Evolutionary conservation across 768 basidiomycete species (phyloP).

Genomic region (Lyophyllum shimeji): DNA sequence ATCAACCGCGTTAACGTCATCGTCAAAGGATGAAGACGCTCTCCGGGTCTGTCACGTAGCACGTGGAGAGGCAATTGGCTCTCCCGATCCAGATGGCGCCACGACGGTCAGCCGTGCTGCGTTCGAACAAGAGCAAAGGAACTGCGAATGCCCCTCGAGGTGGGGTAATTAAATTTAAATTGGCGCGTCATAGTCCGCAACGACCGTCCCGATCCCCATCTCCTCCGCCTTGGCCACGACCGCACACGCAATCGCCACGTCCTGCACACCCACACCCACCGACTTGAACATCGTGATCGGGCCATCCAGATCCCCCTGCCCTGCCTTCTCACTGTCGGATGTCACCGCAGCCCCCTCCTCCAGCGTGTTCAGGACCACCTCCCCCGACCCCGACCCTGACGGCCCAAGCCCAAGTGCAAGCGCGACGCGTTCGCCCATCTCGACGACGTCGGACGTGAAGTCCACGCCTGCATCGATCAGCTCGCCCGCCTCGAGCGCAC

Average conservation of each 20-base stretch:
- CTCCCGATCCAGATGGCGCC: neutral
- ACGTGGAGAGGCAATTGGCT: too few species aligned
- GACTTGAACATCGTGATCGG: conserved; percentile 83
- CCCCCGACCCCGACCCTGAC: too few species aligned
- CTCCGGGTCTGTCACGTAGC: too few species aligned
- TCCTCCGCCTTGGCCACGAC: conserved; percentile 63
- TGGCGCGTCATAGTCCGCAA: conserved; percentile 44
- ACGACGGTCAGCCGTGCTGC: neutral
- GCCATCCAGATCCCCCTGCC: conserved; percentile 25
- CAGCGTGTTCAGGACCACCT: conserved; percentile 7
- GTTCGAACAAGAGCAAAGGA: too few species aligned
- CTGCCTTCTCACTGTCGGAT: too few species aligned
- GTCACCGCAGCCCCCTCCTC: neutral
- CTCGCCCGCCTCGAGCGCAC: conserved; percentile 79
- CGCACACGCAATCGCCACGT: conserved; percentile 75
- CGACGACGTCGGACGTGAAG: conserved; percentile 46
- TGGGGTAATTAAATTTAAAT: too few species aligned
- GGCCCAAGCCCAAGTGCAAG: too few species aligned
- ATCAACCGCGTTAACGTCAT: too few species aligned
- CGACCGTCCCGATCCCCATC: conserved; percentile 47
- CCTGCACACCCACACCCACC: conserved; percentile 86
- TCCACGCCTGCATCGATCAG: conserved; percentile 55
- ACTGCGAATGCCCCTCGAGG: too few species aligned
- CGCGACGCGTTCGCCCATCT: conserved; percentile 66
- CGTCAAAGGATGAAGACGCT: too few species aligned